phyloP scores from a whole-genome alignment of 805 yeast species.

The Yarrowia sp. region DNA sequence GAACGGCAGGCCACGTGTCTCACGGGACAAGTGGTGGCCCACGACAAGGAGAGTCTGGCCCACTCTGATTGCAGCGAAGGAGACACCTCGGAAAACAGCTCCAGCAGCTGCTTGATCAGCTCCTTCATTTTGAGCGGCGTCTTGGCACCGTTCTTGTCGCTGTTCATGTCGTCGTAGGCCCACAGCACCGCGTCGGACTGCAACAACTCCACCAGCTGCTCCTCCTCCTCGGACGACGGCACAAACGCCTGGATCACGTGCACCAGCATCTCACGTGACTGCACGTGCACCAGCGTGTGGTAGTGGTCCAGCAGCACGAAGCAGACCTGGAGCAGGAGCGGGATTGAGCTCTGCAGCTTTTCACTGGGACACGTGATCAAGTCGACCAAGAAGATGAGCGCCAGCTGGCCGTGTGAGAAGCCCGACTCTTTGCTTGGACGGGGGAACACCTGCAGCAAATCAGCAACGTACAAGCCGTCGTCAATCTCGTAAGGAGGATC shows the following conservation, averaged over 20 bases:
- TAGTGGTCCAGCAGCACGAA: conserved; percentile 89
- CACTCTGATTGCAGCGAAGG: conserved; percentile 75
- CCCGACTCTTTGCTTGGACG: conserved; percentile 73
- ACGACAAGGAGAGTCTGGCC: conserved; percentile 80
- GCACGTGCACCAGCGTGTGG: conserved; percentile 79
- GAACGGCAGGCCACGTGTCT: conserved; percentile 97
- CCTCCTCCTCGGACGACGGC: conserved; percentile 59
- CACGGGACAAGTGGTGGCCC: conserved; percentile 99
- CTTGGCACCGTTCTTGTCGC: conserved; percentile 77
- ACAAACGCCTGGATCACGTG: conserved; percentile 73
- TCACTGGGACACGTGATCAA: conserved; percentile 72
- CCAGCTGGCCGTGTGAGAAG: conserved; percentile 85
- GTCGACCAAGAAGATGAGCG: conserved; percentile 85
- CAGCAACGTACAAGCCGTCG: conserved; percentile 63
- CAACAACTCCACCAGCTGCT: conserved; percentile 63
- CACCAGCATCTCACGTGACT: conserved; percentile 76
- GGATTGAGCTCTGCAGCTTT: conserved; percentile 63
- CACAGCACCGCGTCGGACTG: conserved; percentile 65
- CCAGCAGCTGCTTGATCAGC: conserved; percentile 67
- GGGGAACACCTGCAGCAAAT: conserved; percentile 65
- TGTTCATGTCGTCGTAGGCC: conserved; percentile 85
- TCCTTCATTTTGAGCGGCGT: conserved; percentile 87
- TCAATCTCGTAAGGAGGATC: conserved; percentile 47
- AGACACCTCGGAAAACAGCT: conserved; percentile 54
- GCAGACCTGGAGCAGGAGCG: conserved; percentile 78